phyloP scores from a whole-genome alignment of 345 rosid genomes.

The Microcos paniculata region DNA sequence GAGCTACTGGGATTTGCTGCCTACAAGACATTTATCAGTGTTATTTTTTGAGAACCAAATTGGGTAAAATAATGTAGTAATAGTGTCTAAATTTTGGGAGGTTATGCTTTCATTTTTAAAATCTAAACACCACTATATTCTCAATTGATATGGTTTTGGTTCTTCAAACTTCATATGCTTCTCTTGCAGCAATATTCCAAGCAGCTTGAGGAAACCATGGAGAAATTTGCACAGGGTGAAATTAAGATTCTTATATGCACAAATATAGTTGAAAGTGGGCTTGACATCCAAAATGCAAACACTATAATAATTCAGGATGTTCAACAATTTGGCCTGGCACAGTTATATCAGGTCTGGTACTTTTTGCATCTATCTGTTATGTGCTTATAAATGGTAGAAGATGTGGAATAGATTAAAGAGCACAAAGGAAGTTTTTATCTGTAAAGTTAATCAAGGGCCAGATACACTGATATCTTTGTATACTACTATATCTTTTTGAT shows the following conservation, averaged over 20 bases:
- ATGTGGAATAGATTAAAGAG: not conserved
- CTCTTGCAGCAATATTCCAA: conserved; percentile 78
- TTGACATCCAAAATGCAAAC: conserved; percentile 95
- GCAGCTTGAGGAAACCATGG: conserved; percentile 93
- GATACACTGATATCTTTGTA: not conserved
- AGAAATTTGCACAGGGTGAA: conserved; percentile 78
- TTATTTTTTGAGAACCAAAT: not conserved
- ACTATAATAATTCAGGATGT: conserved; percentile 95
- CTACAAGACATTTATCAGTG: not conserved
- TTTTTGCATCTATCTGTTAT: conserved; percentile 14
- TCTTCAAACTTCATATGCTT: conserved; percentile 1
- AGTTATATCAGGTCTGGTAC: conserved; percentile 77
- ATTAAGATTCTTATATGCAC: conserved; percentile 84
- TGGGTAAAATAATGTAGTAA: not conserved
- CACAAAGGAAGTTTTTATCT: not conserved
- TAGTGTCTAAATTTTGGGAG: not conserved
- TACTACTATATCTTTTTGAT: not conserved
- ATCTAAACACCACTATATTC: not conserved
- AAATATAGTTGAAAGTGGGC: conserved; percentile 96
- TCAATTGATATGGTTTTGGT: not conserved
- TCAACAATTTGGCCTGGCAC: conserved; percentile 93
- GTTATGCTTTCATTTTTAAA: not conserved
- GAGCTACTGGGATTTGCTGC: not conserved
- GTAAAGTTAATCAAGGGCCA: not conserved
- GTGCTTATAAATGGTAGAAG: not conserved